Base-by-base conservation (phyloP, 179 eudicot genomes). In the Silene coronaria region DNA sequence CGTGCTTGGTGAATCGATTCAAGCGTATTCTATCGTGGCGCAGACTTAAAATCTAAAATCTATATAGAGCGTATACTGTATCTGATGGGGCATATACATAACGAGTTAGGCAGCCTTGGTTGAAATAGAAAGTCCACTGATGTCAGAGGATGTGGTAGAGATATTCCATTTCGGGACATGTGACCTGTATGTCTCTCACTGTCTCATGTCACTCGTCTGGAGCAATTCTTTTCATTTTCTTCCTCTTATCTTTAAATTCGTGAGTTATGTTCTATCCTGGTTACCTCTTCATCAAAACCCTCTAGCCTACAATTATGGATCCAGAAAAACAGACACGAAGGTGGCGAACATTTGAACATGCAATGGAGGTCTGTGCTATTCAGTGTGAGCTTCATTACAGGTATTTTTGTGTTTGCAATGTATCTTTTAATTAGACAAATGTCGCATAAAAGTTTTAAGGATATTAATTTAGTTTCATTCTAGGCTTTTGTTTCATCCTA, bases 361-460 rank as follows among this genome's bases (percentile, higher is more conserved):
- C 78, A 55, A 34, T 67, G 82, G 71, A 75, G 75, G 62, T 71
- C 78, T 77, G 67, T 73, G 57, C 70, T 42, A 60, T 77, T 77
- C 23, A 75, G 22, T 71, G 55, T 75, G 81, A 62, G 77, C 82
- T 67, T 73, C 77, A 74, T 81, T 84, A 82, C 88, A 86, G 86
- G 91, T 86, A 84, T 76, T 66, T 73, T 71, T 76, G 74, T 80
- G 71, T 86, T 36, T 81, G 77, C 26, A 38, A 53, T 45, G 73
- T 72, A 38, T 61, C 46, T 77, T 32, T 71, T 32, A 32, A 68
- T 75, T 58, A 46, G 45, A 42, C 30, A 59, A 62, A 65, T 71
- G 4, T 28, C 9, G 59, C 73, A 46, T 75, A 53, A 68, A 30
- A 23, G 19, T 76, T 28, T 11, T 8, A 27, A 80, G 80, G 80